Base-by-base conservation (phyloP, 352 stramenopile genomes). In the Pythium myriotylum region DNA sequence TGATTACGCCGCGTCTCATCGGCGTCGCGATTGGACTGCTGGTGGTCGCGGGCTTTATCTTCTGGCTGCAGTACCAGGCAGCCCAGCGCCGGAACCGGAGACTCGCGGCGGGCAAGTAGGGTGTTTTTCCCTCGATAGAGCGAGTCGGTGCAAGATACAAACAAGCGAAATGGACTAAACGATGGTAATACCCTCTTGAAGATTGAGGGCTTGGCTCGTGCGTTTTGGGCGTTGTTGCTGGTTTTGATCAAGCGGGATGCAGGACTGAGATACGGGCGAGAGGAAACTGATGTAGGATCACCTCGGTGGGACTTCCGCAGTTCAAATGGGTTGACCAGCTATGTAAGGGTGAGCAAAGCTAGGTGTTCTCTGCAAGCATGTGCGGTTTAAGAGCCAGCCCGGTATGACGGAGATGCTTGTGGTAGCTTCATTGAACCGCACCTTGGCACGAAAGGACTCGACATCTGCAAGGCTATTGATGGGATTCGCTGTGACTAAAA, bases 1-100 rank as follows among this genome's bases (percentile, higher is more conserved):
- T 90, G 48, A 70, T 92, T 42, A 76, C 65, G 13, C 77, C 78
- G 27, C 81, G 84, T 37, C 33, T 92, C 56, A 67, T 88, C 50
- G 79, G 75, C 22, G 86, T 91, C 53, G 68, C 72, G 22, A 53
- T 92, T 23, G 81, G 77, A 9, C 52, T 94, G 22, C 29, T 83
- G 0, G 59, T 85, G 49, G 56, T 93, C 17, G 60, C 85, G 46
- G 62, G 62, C 26, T 47, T 87, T 37, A 68, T 91, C 32, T 79
- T 81, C 48, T 84, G 61, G 32, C 70, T 92, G 55, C 72, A 81
- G 73, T 88, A 83, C 59, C 61, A 83, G 54, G 72, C 73, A 12
- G 46, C 23, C 13, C 63, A 71, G 48, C 70, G 71, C n/a, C 72
- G 67, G 42, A 72, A 55, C 20, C 53, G 67, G 24, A 52, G 24